Conservation (phyloP, 306 rosid genomes). For the Sphenostylis stenocarpa region DNA sequence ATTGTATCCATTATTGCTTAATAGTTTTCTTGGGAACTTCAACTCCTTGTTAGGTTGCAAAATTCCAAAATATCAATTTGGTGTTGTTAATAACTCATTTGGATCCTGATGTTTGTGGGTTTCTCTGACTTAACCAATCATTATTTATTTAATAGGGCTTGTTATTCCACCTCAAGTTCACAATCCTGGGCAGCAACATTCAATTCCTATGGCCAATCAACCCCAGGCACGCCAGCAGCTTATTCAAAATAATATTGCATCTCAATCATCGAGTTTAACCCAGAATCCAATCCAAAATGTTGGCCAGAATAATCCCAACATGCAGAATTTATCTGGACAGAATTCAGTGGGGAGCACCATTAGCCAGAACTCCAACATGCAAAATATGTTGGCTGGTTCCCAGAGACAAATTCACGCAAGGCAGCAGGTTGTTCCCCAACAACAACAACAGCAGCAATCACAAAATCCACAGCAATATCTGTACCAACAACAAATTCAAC, state of each 20-base stretch:
- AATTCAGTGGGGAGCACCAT: conserved; percentile 65
- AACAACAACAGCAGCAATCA: conserved; percentile 75
- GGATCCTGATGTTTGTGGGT: conserved; percentile 15
- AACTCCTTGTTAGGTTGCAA: too few relatives aligned
- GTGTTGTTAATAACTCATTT: conserved; percentile 24
- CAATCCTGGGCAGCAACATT: conserved; percentile 69
- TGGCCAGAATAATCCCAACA: conserved; percentile 68
- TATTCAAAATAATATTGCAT: conserved; percentile 59
- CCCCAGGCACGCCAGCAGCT: conserved; percentile 77
- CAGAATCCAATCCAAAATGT: conserved; percentile 67
- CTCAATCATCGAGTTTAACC: conserved; percentile 60
- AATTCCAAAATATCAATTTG: not conserved
- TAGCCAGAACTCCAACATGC: conserved; percentile 72
- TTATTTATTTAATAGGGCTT: conserved; percentile 50
- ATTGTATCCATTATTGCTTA: too few relatives aligned
- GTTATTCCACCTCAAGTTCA: conserved; percentile 59
- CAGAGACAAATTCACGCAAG: conserved; percentile 88
- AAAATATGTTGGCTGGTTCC: conserved; percentile 62
- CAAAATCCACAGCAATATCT: conserved; percentile 75
- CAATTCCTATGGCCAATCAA: conserved; percentile 61
- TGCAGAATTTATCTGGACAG: conserved; percentile 74
- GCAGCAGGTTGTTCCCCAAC: conserved; percentile 74
- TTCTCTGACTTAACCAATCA: conserved; percentile 18
- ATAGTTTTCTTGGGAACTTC: too few relatives aligned
- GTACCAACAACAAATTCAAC: conserved; percentile 66